These are phyloP conservation scores for Lasiosphaeria miniovina DNA, from an alignment of 495 filamentous ascomycete genomes.

Conservation along the genomic window DNA sequence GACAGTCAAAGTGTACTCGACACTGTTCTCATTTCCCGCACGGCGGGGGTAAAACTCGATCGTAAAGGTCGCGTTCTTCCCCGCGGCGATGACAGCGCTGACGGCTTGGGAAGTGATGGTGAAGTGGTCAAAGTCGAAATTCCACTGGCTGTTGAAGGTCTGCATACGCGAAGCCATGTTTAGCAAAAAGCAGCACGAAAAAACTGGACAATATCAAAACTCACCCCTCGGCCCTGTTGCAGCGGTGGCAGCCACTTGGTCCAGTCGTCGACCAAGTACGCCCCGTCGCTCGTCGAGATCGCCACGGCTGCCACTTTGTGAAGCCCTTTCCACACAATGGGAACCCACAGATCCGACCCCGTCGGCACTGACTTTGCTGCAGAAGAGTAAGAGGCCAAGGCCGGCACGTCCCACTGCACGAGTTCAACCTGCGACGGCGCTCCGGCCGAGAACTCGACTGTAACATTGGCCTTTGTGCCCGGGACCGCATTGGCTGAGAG, in stretches of 20 bases:
- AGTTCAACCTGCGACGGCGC: constrained; percentile 44
- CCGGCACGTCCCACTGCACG: constrained; percentile 50
- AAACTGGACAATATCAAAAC: not conserved
- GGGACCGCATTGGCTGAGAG: constrained; percentile 36
- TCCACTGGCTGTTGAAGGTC: constrained; percentile 51
- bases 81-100: constrained; percentile 45
- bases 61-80: constrained; percentile 45
- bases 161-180: constrained; percentile 1
- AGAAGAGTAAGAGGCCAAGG: constrained; percentile 36
- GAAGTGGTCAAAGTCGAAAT: constrained; percentile 45
- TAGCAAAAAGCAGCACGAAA: not conserved
- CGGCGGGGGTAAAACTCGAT: constrained; percentile 54
- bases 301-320: constrained; percentile 50
- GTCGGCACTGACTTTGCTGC: constrained; percentile 39
- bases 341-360: constrained; percentile 47
- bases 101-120: constrained; percentile 44
- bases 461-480: constrained; percentile 49
- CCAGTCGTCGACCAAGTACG: constrained; percentile 56
- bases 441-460: constrained; percentile 51
- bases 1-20: constrained; percentile 48
- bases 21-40: constrained; percentile 33
- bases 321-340: constrained; percentile 52
- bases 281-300: constrained; percentile 47
- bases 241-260: constrained; percentile 54
- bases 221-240: constrained; percentile 42